A percentile compares a stretch with the other conserved stretches of the same genome.
phyloP scores from a whole-genome alignment of 2,329 filamentous ascomycete genomes.

The Aspergillus proliferans region DNA sequence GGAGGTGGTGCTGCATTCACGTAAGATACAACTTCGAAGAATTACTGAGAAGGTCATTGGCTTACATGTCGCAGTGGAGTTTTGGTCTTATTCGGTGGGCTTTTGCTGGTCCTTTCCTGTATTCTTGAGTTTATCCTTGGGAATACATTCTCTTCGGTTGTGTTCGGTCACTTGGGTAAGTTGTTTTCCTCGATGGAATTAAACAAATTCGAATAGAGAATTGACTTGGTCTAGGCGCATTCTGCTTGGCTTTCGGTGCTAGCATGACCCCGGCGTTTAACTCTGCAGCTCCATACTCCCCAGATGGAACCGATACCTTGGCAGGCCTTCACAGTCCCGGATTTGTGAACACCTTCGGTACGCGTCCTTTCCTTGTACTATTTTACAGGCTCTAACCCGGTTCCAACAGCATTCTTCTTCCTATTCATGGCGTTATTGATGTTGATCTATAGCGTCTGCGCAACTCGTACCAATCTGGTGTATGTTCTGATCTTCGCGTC shows the following conservation, averaged over 20 bases:
- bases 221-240: constrained; percentile 6
- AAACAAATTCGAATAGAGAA: background rate
- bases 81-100: constrained; percentile 31
- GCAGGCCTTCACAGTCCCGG: constrained; percentile 9
- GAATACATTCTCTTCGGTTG: constrained; percentile 24
- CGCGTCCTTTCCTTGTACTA: background rate
- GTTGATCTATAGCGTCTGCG: constrained; percentile 8
- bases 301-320: constrained; percentile 2
- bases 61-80: constrained; percentile 15
- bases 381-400: background rate
- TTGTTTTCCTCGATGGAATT: background rate
- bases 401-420: constrained; percentile 7
- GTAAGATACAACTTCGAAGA: constrained; percentile 6
- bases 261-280: constrained; percentile 9
- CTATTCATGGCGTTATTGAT: constrained; percentile 9
- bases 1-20: constrained; percentile 8
- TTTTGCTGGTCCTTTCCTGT: constrained; percentile 27
- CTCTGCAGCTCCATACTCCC: constrained; percentile 8
- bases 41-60: constrained; percentile 1
- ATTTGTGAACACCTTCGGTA: constrained; percentile 10
- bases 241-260: constrained; percentile 9
- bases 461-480: constrained; percentile 7
- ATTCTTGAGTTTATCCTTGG: constrained; percentile 31
- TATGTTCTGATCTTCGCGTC: constrained; percentile 4
- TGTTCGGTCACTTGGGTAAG: constrained; percentile 14